These are phyloP conservation scores for Carex pumila DNA, from an alignment of 176 grass and related monocot species.

Conservation along the genomic window DNA sequence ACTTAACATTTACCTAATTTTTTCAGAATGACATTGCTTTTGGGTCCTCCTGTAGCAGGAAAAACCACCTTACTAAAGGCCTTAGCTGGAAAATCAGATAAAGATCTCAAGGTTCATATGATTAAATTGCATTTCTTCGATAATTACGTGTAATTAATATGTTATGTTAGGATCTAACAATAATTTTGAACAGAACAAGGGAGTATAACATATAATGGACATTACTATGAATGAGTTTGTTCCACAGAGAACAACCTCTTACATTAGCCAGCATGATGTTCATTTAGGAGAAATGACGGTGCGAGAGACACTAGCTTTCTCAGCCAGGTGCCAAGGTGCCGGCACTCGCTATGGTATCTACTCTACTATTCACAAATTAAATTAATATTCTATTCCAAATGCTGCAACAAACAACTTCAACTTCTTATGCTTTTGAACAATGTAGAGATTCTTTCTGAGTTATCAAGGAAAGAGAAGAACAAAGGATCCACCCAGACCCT, in stretches of 20 bases:
- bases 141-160: no score
- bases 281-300: constrained; percentile 70
- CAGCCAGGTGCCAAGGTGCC: constrained; percentile 69
- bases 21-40: constrained; percentile 71
- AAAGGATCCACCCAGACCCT: constrained; percentile 65
- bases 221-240: constrained; percentile 57
- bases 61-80: constrained; percentile 66
- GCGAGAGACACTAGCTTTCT: constrained; percentile 59
- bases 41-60: constrained; percentile 62
- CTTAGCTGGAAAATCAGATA: constrained; percentile 57
- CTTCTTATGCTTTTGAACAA: background rate
- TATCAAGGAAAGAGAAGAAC: constrained; percentile 74
- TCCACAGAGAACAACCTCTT: constrained; percentile 52
- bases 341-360: constrained; percentile 48
- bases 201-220: constrained; percentile 54
- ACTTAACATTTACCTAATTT: background rate
- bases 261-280: constrained; percentile 70
- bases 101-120: constrained; percentile 24
- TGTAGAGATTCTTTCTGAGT: constrained; percentile 50
- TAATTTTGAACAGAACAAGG: constrained; percentile 33
- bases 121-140: background rate
- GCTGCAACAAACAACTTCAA: background rate
- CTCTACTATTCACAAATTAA: background rate
- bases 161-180: background rate
- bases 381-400: background rate